phyloP scores from a whole-genome alignment of 2,329 filamentous ascomycete genomes.

The Mollisiaceae sp. region DNA sequence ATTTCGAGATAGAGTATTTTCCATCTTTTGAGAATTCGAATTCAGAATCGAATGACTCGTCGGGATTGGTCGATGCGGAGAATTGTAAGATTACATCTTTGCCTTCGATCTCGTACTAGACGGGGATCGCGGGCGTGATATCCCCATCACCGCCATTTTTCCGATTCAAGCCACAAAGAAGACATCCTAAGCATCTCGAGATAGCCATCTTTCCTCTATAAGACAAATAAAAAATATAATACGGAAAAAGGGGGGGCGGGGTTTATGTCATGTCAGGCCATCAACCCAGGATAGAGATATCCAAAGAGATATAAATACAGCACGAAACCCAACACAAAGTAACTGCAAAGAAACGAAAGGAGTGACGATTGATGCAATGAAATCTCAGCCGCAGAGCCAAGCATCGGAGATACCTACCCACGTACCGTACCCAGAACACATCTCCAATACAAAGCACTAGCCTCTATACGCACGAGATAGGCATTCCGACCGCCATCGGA shows the following conservation, averaged over 20 bases:
- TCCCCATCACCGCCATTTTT: constrained; percentile 4
- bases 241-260: background rate
- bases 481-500: constrained; percentile 3
- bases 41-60: constrained; percentile 14
- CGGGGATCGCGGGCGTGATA: background rate
- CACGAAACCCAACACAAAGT: background rate
- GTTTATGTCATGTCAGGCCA: background rate
- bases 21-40: constrained; percentile 14
- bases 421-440: background rate
- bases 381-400: background rate
- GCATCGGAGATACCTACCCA: background rate
- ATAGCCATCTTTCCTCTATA: constrained; percentile 18
- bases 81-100: background rate
- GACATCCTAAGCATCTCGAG: constrained; percentile 19
- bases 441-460: background rate
- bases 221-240: background rate
- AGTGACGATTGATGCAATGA: background rate
- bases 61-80: constrained; percentile 5
- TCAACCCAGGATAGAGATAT: background rate
- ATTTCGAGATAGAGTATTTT: background rate
- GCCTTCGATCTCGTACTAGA: constrained; percentile 21
- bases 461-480: background rate
- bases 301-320: constrained; percentile 3
- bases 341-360: background rate
- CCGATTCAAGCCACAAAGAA: constrained; percentile 14